These are phyloP conservation scores for Brassica incana DNA, from an alignment of 345 rosid species.

Conservation along the genomic window DNA sequence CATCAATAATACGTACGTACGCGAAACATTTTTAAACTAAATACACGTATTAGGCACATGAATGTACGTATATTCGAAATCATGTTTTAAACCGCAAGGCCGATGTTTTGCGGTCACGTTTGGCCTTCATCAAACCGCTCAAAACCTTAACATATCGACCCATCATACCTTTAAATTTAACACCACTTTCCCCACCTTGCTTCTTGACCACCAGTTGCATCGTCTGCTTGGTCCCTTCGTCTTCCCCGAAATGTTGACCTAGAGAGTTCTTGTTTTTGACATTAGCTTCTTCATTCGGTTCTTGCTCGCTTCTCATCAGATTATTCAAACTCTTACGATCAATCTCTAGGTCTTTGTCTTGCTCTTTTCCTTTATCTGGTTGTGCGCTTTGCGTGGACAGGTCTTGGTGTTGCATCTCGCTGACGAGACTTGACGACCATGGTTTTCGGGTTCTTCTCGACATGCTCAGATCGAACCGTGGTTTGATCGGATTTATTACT, in stretches of 20 bases:
- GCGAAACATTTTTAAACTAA: slow-evolving; percentile 11
- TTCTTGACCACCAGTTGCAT: slow-evolving; percentile 51
- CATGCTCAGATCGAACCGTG: slow-evolving; percentile 57
- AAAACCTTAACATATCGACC: slow-evolving; percentile 60
- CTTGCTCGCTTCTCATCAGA: slow-evolving; percentile 48
- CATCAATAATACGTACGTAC: slow-evolving; percentile 19
- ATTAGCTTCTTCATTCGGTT: slow-evolving; percentile 4
- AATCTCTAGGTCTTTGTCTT: slow-evolving; percentile 18
- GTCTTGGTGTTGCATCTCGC: slow-evolving; percentile 22
- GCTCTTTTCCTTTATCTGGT: slow-evolving; percentile 9
- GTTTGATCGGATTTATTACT: slow-evolving; percentile 39
- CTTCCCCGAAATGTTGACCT: slow-evolving; percentile 51
- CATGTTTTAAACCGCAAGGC: slow-evolving; percentile 24
- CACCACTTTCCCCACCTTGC: slow-evolving; percentile 31
- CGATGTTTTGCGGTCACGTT: slow-evolving; percentile 42
- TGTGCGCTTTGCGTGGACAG: slow-evolving; percentile 8
- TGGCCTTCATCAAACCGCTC: slow-evolving; percentile 56
- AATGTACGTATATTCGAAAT: slow-evolving; percentile 2
- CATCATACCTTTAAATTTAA: slow-evolving; percentile 60
- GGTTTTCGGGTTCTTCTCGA: slow-evolving; percentile 80
- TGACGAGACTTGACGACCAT: slow-evolving; percentile 35
- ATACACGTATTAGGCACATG: neutral
- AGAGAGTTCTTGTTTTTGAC: slow-evolving; percentile 46
- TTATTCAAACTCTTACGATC: slow-evolving; percentile 63
- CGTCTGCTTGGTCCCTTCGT: slow-evolving; percentile 42